phyloP scores from a whole-genome alignment of 768 basidiomycete species.

The Lepiota venenata region DNA sequence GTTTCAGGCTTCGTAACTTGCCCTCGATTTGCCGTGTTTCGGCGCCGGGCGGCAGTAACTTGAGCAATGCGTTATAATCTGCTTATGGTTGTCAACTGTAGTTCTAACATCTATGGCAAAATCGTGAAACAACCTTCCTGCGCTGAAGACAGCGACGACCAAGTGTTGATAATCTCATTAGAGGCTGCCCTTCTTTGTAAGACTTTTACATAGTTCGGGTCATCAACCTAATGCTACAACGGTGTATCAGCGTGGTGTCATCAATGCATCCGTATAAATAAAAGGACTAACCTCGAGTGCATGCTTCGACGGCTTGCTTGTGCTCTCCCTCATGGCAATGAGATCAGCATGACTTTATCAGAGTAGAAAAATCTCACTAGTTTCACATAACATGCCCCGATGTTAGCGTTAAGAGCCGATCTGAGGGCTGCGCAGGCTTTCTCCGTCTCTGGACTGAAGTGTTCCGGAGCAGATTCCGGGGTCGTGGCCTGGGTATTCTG shows the following conservation, averaged over 20 bases:
- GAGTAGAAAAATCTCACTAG: conserved; percentile 45
- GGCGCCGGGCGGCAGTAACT: conserved; percentile 52
- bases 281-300: conserved; percentile 59
- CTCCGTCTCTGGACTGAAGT: conserved; percentile 17
- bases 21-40: conserved; percentile 44
- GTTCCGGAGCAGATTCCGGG: neutral
- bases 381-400: conserved; percentile 82
- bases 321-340: conserved; percentile 56
- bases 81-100: conserved; percentile 2
- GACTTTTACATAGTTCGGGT: conserved; percentile 83
- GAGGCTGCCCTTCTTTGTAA: conserved; percentile 85
- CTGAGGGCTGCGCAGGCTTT: conserved; percentile 31
- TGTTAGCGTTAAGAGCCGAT: conserved; percentile 80
- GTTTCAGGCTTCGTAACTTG: conserved; percentile 54
- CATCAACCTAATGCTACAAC: conserved; percentile 75
- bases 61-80: conserved; percentile 81
- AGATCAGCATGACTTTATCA: conserved; percentile 7
- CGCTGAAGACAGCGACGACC: conserved; percentile 79
- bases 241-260: neutral
- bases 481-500: conserved; percentile 11
- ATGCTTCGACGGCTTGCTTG: conserved; percentile 76
- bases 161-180: conserved; percentile 76
- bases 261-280: neutral
- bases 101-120: neutral
- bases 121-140: conserved; percentile 64